Conservation (phyloP, 768 basidiomycete genomes). For the Collybiopsis confluens region DNA sequence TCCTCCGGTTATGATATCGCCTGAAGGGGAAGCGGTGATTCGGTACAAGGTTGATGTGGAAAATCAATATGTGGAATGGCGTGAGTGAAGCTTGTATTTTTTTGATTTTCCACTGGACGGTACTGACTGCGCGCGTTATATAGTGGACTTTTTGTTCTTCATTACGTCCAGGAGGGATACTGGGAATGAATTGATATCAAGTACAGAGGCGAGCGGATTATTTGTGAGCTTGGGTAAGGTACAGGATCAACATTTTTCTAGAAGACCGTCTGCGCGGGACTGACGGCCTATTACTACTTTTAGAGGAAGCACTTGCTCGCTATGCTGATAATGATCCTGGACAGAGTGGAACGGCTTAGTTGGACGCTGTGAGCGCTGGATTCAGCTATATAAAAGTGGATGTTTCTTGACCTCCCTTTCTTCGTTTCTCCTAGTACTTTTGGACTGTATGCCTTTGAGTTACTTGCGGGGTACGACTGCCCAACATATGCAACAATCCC, state of each 20-base stretch:
- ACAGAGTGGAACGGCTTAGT: slow-evolving; percentile 47
- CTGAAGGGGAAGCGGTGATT: slow-evolving; percentile 8
- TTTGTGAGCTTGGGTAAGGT: slow-evolving; percentile 39
- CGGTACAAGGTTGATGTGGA: neutral
- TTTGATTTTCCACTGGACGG: too few species aligned
- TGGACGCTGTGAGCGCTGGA: slow-evolving; percentile 33
- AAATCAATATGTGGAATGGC: slow-evolving; percentile 18
- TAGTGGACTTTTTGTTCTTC: slow-evolving; percentile 19
- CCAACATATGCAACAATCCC: slow-evolving; percentile 47
- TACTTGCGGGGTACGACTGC: slow-evolving; percentile 53
- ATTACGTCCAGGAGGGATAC: slow-evolving; percentile 51
- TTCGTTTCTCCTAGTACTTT: neutral
- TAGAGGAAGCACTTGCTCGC: neutral
- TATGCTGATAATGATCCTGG: slow-evolving; percentile 48
- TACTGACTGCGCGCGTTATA: neutral
- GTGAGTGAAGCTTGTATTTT: neutral
- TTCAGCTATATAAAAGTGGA: neutral
- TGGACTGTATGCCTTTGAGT: slow-evolving; percentile 36
- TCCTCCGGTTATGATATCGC: slow-evolving; percentile 15
- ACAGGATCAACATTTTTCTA: too few species aligned
- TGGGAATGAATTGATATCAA: slow-evolving; percentile 42
- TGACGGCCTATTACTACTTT: neutral
- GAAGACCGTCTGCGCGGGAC: too few species aligned
- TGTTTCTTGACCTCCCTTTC: neutral
- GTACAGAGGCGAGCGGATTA: slow-evolving; percentile 36